These are phyloP conservation scores for Nitzschia inconspicua DNA, from an alignment of 108 stramenopile genomes.

Conservation along the genomic window DNA sequence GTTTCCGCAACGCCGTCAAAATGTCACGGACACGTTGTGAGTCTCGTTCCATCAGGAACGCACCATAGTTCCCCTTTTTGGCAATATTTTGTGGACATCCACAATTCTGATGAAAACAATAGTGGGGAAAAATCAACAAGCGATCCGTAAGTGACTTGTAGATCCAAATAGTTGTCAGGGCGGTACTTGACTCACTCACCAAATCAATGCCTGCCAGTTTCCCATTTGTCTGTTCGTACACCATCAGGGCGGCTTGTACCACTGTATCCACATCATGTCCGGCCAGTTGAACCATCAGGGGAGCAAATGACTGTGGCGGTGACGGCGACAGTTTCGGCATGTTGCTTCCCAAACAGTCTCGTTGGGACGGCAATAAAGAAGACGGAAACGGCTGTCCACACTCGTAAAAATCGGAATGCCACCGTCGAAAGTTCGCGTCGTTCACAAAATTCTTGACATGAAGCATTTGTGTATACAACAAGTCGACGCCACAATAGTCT, in stretches of 20 bases:
- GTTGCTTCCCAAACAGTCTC: constrained; percentile 26
- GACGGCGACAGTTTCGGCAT: constrained; percentile 19
- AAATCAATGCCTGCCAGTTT: constrained; percentile 76
- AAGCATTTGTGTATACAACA: constrained; percentile 97
- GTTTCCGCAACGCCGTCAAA: constrained; percentile 43
- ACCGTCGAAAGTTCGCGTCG: constrained; percentile 47
- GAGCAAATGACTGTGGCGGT: constrained; percentile 27
- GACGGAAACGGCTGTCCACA: constrained; percentile 18
- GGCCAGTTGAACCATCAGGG: constrained; percentile 89
- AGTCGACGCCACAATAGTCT: constrained; percentile 68
- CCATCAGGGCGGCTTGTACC: constrained; percentile 71
- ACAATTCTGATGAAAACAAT: too few relatives aligned
- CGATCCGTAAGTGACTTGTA: too few relatives aligned
- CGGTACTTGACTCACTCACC: too few relatives aligned
- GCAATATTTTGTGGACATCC: constrained; percentile 98
- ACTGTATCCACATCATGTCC: constrained; percentile 84
- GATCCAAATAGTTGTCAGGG: constrained; percentile 71
- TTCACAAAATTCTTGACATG: constrained; percentile 66
- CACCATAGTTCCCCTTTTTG: constrained; percentile 91
- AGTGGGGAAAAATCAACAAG: too few relatives aligned
- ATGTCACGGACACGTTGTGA: constrained; percentile 42
- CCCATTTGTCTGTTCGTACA: constrained; percentile 47
- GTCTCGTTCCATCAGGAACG: constrained; percentile 92
- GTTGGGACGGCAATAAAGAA: constrained; percentile 14
- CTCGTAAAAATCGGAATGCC: constrained; percentile 75